A percentile compares a stretch with the other conserved stretches of the same genome.
Conservation (phyloP, 2,329 filamentous ascomycete genomes). For the Talaromyces marneffei region DNA sequence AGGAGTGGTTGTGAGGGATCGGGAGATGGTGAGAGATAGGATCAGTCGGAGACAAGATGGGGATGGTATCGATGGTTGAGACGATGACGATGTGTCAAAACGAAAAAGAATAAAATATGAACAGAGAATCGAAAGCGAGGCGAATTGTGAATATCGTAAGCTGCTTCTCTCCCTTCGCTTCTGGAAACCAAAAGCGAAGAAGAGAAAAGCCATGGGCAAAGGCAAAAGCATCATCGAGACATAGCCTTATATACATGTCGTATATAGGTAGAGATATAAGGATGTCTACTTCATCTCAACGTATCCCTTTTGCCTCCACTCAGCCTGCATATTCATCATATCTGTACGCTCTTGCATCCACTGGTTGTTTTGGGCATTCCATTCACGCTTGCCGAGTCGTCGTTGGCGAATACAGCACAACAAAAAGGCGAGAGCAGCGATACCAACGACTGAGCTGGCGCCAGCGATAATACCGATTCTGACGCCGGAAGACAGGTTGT, state of each 20-base stretch:
- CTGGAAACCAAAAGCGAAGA: no score
- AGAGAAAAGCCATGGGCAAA: neutral
- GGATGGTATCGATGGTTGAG: neutral
- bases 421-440: conserved; percentile 32
- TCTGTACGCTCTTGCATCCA: conserved; percentile 38
- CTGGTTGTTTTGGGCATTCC: conserved; percentile 42
- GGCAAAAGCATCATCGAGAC: conserved; percentile 7
- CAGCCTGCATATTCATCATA: conserved; percentile 33
- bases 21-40: neutral
- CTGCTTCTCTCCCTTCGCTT: neutral
- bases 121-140: conserved; percentile 4
- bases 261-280: neutral
- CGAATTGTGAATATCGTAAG: neutral
- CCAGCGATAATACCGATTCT: conserved; percentile 45
- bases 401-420: conserved; percentile 49
- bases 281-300: conserved; percentile 14
- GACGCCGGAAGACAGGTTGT: conserved; percentile 40
- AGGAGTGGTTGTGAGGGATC: neutral
- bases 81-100: conserved; percentile 3
- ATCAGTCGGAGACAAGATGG: neutral
- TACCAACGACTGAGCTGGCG: conserved; percentile 29
- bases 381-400: conserved; percentile 45
- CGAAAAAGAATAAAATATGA: conserved; percentile 6
- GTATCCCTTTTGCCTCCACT: conserved; percentile 36
- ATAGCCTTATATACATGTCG: neutral